Evolutionary conservation across 2,329 filamentous ascomycete species (phyloP).

Genomic region (Pseudocercospora pini-densiflorae): DNA sequence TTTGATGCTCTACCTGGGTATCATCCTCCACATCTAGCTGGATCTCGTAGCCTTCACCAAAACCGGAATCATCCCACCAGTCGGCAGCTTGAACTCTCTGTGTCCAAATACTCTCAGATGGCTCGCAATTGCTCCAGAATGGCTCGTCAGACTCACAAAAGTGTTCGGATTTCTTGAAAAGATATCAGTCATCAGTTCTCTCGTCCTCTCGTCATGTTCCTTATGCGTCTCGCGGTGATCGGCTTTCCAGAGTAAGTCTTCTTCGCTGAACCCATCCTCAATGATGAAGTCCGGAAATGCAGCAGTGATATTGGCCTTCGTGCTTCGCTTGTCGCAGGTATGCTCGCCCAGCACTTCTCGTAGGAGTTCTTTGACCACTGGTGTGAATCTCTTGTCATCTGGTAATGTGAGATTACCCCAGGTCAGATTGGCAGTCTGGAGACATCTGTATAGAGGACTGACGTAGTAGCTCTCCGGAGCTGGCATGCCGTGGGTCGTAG

Average conservation of each 20-base stretch:
- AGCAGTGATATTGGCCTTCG: conserved; percentile 57
- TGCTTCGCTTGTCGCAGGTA: conserved; percentile 68
- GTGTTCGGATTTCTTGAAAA: conserved; percentile 53
- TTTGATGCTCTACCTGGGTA: not conserved
- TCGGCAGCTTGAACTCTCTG: conserved; percentile 52
- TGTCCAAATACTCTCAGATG: conserved; percentile 54
- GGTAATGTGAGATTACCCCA: conserved; percentile 62
- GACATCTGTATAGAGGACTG: conserved; percentile 66
- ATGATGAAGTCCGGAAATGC: conserved; percentile 61
- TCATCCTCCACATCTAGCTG: not conserved
- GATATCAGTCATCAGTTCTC: conserved; percentile 56
- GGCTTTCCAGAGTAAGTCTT: conserved; percentile 56
- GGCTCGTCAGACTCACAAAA: conserved; percentile 60
- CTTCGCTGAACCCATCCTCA: conserved; percentile 65
- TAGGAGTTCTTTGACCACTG: conserved; percentile 65
- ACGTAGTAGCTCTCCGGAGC: conserved; percentile 68
- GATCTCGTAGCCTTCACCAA: conserved; percentile 48
- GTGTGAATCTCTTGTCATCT: conserved; percentile 56
- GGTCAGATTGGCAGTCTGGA: conserved; percentile 66
- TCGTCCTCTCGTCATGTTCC: conserved; percentile 29
- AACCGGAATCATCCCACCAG: conserved; percentile 58
- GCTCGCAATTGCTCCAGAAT: conserved; percentile 63
- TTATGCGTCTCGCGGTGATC: conserved; percentile 31
- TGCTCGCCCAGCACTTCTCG: conserved; percentile 70
- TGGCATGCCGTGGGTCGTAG: conserved; percentile 52